Conservation (phyloP, 192 early-diverging fungal species). For the Lobosporangium transversale region DNA sequence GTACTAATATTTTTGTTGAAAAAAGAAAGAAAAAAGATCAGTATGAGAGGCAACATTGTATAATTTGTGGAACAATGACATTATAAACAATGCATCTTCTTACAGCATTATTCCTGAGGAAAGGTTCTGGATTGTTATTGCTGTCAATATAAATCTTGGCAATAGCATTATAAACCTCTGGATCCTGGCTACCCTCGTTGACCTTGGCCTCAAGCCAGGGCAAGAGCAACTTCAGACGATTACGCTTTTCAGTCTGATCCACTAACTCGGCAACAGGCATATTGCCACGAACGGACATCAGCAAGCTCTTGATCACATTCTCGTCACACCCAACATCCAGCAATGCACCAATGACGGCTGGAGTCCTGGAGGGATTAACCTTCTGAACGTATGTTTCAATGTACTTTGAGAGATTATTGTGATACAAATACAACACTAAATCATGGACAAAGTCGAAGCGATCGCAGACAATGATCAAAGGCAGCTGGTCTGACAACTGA, state of each 20-base stretch:
- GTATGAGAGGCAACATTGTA: not conserved
- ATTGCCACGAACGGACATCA: conserved; percentile 83
- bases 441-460: conserved; percentile 98
- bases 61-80: not conserved
- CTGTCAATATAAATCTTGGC: conserved; percentile 99
- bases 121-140: conserved; percentile 97
- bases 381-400: conserved; percentile 99
- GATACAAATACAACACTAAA: conserved; percentile 94
- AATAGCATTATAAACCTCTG: conserved; percentile 95
- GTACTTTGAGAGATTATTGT: conserved; percentile 93
- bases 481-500: conserved; percentile 94
- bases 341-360: conserved; percentile 95
- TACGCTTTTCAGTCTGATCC: conserved; percentile 94
- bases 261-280: conserved; percentile 90
- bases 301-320: conserved; percentile 87
- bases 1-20: not conserved
- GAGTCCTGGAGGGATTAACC: conserved; percentile 94
- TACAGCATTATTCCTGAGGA: conserved; percentile 87
- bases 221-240: conserved; percentile 93
- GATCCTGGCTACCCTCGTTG: conserved; percentile 88
- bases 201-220: conserved; percentile 94
- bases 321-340: conserved; percentile 99
- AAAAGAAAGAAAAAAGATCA: not conserved
- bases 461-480: conserved; percentile 98
- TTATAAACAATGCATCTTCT: conserved; percentile 4